Evolutionary conservation across 257 asterid species (phyloP).

Genomic region (Solanum pinnatisectum): DNA sequence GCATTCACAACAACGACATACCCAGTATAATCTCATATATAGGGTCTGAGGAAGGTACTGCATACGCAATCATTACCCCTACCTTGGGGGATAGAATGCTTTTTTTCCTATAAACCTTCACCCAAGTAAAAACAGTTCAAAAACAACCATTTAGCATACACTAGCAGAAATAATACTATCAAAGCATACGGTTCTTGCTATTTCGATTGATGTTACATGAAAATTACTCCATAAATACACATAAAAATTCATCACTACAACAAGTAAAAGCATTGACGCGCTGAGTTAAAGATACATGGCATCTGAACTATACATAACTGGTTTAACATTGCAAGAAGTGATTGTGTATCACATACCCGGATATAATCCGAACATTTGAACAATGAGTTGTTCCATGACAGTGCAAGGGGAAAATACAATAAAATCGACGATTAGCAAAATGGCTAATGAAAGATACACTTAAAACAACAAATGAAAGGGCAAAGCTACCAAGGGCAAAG

Average conservation of each 20-base stretch:
- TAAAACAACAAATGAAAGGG: conserved; percentile 13
- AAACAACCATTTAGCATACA: background rate
- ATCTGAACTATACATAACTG: background rate
- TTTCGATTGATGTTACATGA: background rate
- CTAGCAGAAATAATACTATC: background rate
- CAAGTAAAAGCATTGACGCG: background rate
- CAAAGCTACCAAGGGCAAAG: conserved; percentile 12
- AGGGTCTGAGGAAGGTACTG: fast-evolving
- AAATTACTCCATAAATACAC: background rate
- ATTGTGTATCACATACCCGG: background rate
- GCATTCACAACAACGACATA: background rate
- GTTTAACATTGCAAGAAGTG: background rate
- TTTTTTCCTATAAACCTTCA: too few species aligned
- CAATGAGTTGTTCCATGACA: conserved; percentile 15
- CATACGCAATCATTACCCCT: background rate
- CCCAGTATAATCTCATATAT: too few species aligned
- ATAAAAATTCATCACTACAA: background rate
- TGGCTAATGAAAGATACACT: conserved; percentile 11
- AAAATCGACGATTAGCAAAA: conserved; percentile 12
- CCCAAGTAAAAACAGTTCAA: background rate
- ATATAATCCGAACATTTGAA: conserved; percentile 10
- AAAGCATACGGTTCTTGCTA: background rate
- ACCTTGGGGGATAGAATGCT: background rate
- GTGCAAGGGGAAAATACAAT: background rate
- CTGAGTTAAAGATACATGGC: background rate